phyloP scores from a whole-genome alignment of 306 rosid species.

The Betula pendula region DNA sequence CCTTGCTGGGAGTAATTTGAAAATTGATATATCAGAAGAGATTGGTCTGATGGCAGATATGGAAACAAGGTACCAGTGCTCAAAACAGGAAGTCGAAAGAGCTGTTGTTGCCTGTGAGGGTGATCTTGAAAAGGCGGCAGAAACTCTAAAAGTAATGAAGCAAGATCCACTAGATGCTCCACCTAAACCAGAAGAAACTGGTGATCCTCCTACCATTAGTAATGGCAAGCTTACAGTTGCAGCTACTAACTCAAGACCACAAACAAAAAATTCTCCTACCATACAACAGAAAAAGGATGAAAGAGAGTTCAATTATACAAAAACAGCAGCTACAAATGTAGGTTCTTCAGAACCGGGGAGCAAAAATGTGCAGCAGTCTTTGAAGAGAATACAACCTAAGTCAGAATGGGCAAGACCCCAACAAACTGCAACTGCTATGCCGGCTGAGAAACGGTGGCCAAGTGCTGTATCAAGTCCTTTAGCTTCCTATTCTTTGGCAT shows the following conservation, averaged over 20 bases:
- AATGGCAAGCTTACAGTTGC: constrained; percentile 67
- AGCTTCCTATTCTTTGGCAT: constrained; percentile 60
- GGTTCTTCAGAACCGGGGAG: constrained; percentile 58
- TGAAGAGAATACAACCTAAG: constrained; percentile 67
- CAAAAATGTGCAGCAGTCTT: constrained; percentile 68
- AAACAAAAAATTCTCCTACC: constrained; percentile 47
- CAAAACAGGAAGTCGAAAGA: constrained; percentile 96
- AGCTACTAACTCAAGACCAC: constrained; percentile 48
- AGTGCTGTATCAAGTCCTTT: constrained; percentile 58
- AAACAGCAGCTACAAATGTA: constrained; percentile 47
- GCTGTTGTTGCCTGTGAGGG: constrained; percentile 81
- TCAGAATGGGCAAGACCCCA: constrained; percentile 80
- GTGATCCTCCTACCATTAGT: constrained; percentile 56
- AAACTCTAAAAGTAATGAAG: constrained; percentile 63
- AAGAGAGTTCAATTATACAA: constrained; percentile 79
- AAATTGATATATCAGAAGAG: constrained; percentile 97
- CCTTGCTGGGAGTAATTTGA: constrained; percentile 55
- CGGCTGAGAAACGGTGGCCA: constrained; percentile 75
- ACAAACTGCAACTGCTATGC: constrained; percentile 40
- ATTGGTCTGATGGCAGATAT: constrained; percentile 70
- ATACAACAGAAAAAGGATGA: constrained; percentile 72
- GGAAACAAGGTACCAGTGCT: constrained; percentile 63
- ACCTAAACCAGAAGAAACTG: constrained; percentile 77
- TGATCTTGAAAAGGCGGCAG: constrained; percentile 85
- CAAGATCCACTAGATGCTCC: constrained; percentile 59